Evolutionary conservation across 2,329 filamentous ascomycete genomes (phyloP).

Genomic region (Septoria petroselini): DNA sequence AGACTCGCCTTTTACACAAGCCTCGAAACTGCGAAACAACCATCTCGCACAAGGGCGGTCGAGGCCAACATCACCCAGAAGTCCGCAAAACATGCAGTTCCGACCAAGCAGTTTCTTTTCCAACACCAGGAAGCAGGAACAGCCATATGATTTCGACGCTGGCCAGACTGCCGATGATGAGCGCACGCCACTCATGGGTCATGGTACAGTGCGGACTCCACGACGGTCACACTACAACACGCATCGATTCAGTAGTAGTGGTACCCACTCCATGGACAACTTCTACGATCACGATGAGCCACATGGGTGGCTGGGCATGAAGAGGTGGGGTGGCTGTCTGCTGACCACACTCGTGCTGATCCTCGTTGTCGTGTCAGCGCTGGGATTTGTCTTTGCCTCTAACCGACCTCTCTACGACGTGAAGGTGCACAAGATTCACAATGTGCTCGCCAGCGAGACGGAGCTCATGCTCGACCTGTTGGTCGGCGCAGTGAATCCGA

Average conservation of each 20-base stretch:
- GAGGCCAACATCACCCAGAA: conserved; percentile 65
- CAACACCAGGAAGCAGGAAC: conserved; percentile 53
- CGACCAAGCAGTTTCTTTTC: conserved; percentile 38
- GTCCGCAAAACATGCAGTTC: conserved; percentile 49
- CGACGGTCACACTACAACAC: conserved; percentile 17
- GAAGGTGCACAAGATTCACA: conserved; percentile 73
- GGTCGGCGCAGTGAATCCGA: conserved; percentile 86
- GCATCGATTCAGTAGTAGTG: conserved; percentile 56
- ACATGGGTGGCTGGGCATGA: conserved; percentile 14
- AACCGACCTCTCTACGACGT: conserved; percentile 83
- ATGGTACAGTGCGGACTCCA: conserved; percentile 27
- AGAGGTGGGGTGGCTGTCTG: conserved; percentile 66
- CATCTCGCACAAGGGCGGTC: conserved; percentile 44
- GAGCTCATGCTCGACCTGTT: conserved; percentile 92
- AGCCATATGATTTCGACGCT: conserved; percentile 70
- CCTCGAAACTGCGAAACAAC: conserved; percentile 61
- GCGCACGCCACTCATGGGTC: conserved; percentile 70
- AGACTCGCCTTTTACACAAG: conserved; percentile 73
- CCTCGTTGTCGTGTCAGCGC: conserved; percentile 76
- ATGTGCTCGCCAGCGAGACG: conserved; percentile 89
- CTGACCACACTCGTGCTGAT: conserved; percentile 78
- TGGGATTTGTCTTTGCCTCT: conserved; percentile 86
- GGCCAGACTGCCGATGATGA: conserved; percentile 83
- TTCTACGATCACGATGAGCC: conserved; percentile 34
- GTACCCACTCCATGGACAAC: conserved; percentile 45